Conservation (phyloP, 108 stramenopile species). For the Fragilariopsis cylindrus region DNA sequence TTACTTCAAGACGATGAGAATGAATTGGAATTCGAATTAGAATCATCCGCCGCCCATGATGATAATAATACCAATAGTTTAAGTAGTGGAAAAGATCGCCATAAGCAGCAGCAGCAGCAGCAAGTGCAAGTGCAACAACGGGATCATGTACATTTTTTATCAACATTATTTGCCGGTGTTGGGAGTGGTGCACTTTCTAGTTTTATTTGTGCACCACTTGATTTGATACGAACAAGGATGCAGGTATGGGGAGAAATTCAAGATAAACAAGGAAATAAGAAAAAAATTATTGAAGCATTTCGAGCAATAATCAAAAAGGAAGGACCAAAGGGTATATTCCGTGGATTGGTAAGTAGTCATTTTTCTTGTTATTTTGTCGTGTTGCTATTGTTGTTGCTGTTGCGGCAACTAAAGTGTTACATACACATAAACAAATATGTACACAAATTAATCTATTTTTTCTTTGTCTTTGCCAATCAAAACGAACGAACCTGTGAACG, state of each 20-base stretch:
- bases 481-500: too few species aligned
- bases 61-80: not conserved
- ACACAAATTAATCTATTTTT: too few species aligned
- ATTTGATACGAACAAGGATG: constrained; percentile 83
- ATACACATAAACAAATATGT: too few species aligned
- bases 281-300: constrained; percentile 27
- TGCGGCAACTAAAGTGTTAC: too few species aligned
- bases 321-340: constrained; percentile 81
- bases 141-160: constrained; percentile 46
- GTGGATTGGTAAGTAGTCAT: constrained; percentile 55
- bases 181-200: constrained; percentile 77
- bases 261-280: not conserved
- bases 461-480: too few species aligned
- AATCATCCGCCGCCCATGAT: not conserved
- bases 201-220: constrained; percentile 88
- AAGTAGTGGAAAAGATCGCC: too few species aligned
- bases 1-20: not conserved
- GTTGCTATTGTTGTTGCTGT: constrained; percentile 22
- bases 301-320: constrained; percentile 64
- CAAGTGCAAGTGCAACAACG: constrained; percentile 9
- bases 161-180: constrained; percentile 75
- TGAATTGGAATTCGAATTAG: not conserved
- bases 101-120: not conserved
- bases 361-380: constrained; percentile 28
- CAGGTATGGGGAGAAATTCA: constrained; percentile 79